Evolutionary conservation across 805 yeast genomes (phyloP), one percentile per base, ranked within the genome.

Genomic region (Komagataella pseudopastoris): DNA sequence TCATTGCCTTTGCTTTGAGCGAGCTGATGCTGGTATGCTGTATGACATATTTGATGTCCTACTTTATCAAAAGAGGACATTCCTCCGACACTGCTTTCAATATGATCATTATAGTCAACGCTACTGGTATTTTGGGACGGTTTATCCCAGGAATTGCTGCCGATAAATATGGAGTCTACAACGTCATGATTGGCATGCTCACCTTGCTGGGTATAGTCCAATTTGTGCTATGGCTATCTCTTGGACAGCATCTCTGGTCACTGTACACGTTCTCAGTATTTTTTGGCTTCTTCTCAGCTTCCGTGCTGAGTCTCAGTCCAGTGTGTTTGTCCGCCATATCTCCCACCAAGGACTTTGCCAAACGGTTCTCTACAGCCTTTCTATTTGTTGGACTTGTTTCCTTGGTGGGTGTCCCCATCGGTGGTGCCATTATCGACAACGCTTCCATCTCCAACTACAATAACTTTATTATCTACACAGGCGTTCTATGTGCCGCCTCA

Each of bases 351-450:
- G 77, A 80, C 51, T 83, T 83, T 60, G 89, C 88, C 8, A 78
- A 76, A 55, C 65, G 83, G 20, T 84, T 78, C 56, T 88, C 88
- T 0, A 73, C 86, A n/a, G 69, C 77, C 59, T 81, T 76, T 60
- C 51, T 59, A 52, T 52, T 69, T 48, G 49, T 66, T 48, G 67
- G 70, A 6, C 44, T 63, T 45, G 58, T 67, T 47, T 71, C 70
- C 54, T 64, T 52, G 54, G 61, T 48, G 57, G 47, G 62, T 58
- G 46, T 60, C 52, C 66, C 50, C 12, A 63, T 24, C 51, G 74
- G 59, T 7, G 71, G 71, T 55, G 58, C 65, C 7, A 64, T 66
- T 44, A 63, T 66, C 39, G 62, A 72, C 6, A 59, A 65, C 46
- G 69, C 67, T 14, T 53, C 69, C 16, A 46, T 56, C 2, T 51